Evolutionary conservation across 345 rosid species (phyloP), one percentile per base, ranked within the genome.

Genomic region (Streptanthus diversifolius): DNA sequence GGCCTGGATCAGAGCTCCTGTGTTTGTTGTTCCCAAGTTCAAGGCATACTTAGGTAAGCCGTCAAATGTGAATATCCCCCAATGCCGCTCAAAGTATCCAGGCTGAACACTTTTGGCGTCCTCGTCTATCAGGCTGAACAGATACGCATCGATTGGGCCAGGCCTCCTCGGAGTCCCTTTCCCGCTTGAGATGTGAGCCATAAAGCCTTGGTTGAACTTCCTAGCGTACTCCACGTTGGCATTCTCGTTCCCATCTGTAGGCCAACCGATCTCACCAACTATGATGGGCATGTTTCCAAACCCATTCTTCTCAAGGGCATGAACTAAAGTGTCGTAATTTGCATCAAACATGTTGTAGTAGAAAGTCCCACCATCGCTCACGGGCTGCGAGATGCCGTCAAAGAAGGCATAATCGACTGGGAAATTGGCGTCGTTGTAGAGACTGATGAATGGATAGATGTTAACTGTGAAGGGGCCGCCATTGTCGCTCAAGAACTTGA

Each of bases 231-330:
- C 85, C 36, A 75, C n/a, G 61, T 91, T 90, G 0, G 99, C 99
- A 22, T 82, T 88, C 56, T 60, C 77, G 59, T 95, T 88, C 0
- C 97, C 96, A 49, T 95, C 99, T 22, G 97, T 95, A 12, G 99
- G 99, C 98, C 99, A 91, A 14, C 99, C 97, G 6, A 91, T 77
- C 76, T 95, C 99, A 22, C 99, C 99, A 8, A 91, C 69, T 8
- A 95, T 85, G 32, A 95, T 80, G 1, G 93, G 90, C 88, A 89
- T 32, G 80, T 86, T 80, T 14, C 86, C 84, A 18, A 82, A 91
- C 37, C 99, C 98, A 49, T 91, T 89, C 83, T 84, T 95, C 72
- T 88, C 89, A 12, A 95, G 78, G 17, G 99, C 93, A 68, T 87
- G 77, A 2, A 89, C 90, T 4, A 95, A 86, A 17, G 97, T 93